Conservation (phyloP, 1,284 basidiomycete species). For the Kalmanozyma brasiliensis region DNA sequence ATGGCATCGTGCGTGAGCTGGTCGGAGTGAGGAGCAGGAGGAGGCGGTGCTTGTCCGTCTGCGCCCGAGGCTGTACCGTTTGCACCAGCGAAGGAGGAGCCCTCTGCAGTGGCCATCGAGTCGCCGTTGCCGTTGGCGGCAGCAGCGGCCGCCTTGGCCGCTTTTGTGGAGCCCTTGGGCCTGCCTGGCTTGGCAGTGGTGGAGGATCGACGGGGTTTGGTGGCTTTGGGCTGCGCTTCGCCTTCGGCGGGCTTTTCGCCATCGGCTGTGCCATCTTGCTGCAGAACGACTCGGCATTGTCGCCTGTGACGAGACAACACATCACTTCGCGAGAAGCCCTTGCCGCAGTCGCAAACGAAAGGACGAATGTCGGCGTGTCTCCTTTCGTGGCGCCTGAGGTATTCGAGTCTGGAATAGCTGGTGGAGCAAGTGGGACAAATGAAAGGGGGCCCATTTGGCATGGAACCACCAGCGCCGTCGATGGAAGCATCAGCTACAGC, state of each 20-base stretch:
- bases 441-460: slow-evolving; percentile 61
- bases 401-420: slow-evolving; percentile 66
- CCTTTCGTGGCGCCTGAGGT: slow-evolving; percentile 64
- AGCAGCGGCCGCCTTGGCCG: slow-evolving; percentile 42
- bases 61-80: not conserved
- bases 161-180: slow-evolving; percentile 50
- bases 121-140: slow-evolving; percentile 24
- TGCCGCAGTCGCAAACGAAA: slow-evolving; percentile 66
- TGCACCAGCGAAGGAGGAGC: not conserved
- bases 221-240: slow-evolving; percentile 36
- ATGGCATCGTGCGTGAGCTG: slow-evolving; percentile 40
- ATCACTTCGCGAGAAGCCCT: slow-evolving; percentile 66
- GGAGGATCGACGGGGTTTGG: slow-evolving; percentile 44
- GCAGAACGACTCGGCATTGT: slow-evolving; percentile 61
- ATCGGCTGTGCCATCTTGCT: slow-evolving; percentile 43
- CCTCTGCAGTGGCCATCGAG: slow-evolving; percentile 11
- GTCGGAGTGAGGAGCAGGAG: slow-evolving; percentile 40
- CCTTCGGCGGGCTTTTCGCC: slow-evolving; percentile 36
- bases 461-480: slow-evolving; percentile 22
- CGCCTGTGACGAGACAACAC: slow-evolving; percentile 65
- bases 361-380: slow-evolving; percentile 66
- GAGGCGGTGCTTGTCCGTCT: slow-evolving; percentile 34
- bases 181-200: slow-evolving; percentile 47
- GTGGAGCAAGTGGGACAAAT: slow-evolving; percentile 65
- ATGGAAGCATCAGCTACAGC: slow-evolving; percentile 17